Evolutionary conservation across 106 monocot species (phyloP), one percentile per base, ranked within the genome.

Genomic region (Acorus gramineus): DNA sequence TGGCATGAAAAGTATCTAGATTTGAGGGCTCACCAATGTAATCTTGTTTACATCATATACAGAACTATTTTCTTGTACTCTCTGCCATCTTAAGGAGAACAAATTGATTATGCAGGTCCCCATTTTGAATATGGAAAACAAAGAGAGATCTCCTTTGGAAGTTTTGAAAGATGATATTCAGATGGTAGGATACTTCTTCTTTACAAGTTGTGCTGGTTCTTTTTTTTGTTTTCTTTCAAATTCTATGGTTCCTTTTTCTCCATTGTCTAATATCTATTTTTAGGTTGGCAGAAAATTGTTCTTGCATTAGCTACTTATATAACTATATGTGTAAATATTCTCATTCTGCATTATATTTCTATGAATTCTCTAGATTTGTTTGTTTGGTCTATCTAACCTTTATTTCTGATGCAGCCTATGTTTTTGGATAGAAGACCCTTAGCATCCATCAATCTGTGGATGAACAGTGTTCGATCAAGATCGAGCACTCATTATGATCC

Each of bases 401-500:
- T 2, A 11, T 56, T 70, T 46, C 44, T 72, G 46, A 5, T 69
- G 68, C 80, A 96, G 95, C 95, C 95, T 69, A 56, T 46, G 45
- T 76, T 87, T 77, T 48, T 96, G 49, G 70, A 61, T 44, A 62
- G 45, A 10, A 85, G 76, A 74, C 42, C 45, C 50, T 60, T 96
- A 63, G 64, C 69, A 55, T 80, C 95, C 53, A 83, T 96, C 53
- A 96, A 96, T 73, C 85, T 96, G 14, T 96, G 95, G 95, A 96
- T 96, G 95, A 96, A 90, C 66, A 74, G 56, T 70, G 76, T 72
- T 67, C 59, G 8, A 53, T 87, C 86, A 53, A 87, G 90, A 62
- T 96, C 95, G 46, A 96, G 95, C 65, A 85, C 84, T 64, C 95
- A 96, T 62, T 96, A 96, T 77, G 95, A 96, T 77, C 95, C 95